These are phyloP conservation scores for Trichoderma sp. DNA, from an alignment of 2,329 filamentous ascomycete genomes.

Conservation along the genomic window DNA sequence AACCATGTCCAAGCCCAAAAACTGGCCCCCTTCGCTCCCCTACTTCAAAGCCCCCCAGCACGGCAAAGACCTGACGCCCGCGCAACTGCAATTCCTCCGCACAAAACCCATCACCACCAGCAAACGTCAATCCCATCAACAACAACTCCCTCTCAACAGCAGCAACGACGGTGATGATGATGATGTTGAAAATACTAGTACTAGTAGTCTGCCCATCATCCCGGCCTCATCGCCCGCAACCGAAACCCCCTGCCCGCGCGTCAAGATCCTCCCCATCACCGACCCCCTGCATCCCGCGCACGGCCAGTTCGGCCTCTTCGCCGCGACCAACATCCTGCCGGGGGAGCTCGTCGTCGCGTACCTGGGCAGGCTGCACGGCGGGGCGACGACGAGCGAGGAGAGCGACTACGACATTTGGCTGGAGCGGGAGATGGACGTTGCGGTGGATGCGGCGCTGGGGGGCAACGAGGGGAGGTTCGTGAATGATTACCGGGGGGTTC, in stretches of 20 bases:
- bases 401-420: conserved; percentile 67
- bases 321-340: conserved; percentile 54
- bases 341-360: conserved; percentile 64
- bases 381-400: conserved; percentile 37
- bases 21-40: conserved; percentile 58
- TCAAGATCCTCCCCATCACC: conserved; percentile 58
- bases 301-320: conserved; percentile 64
- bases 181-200: too few relatives aligned
- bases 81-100: conserved; percentile 47
- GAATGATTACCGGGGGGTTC: conserved; percentile 66
- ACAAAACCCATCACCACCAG: conserved; percentile 27
- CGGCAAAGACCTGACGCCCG: conserved; percentile 48
- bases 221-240: conserved; percentile 38
- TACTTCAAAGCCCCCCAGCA: conserved; percentile 57
- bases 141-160: too few relatives aligned
- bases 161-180: neutral
- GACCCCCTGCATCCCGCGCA: conserved; percentile 57
- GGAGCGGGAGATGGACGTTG: conserved; percentile 57
- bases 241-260: conserved; percentile 51
- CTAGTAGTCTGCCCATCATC: conserved; percentile 26
- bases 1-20: conserved; percentile 50
- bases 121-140: too few relatives aligned
- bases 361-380: conserved; percentile 58
- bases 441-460: conserved; percentile 59
- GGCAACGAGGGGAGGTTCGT: conserved; percentile 69